Evolutionary conservation across 441 rosid species (phyloP), one percentile per base, ranked within the genome.

Genomic region (Hypseocharis bilobata): DNA sequence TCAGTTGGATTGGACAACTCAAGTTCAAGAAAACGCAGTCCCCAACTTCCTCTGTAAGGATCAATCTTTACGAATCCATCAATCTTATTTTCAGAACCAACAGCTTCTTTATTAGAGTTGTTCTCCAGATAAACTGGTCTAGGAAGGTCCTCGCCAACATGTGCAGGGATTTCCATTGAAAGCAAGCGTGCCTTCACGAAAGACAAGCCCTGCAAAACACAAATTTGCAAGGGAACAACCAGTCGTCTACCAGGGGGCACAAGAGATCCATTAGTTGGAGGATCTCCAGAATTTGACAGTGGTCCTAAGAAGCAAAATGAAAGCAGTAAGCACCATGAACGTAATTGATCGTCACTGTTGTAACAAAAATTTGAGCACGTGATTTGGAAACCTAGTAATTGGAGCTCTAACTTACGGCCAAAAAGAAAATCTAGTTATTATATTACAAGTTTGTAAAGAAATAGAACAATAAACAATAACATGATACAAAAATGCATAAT

Each of bases 21-120:
- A 32, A 93, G 84, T 75, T 93, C 99, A 28, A 93, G 89, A 78
- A 93, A 88, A 34, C 93, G 92, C 8, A 93, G 75, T 28, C 99
- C 97, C 99, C 99, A 91, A 74, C 99, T 93, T 75, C 99, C 99
- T 79, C 97, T 81, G 60, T 83, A 87, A 59, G 96, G 97, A 77
- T 93, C 88, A 36, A 91, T 91, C 73, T 88, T 93, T 69, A 88
- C 87, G 70, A 91, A 78, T 63, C 86, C 83, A 49, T 93, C 95
- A 71, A 81, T 82, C 81, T 80, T 84, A 73, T 72, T 76, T 69
- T 78, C 89, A 7, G 80, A 72, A 70, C 74, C 80, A 65, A 22
- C 61, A 40, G 70, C 81, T 75, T 86, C 92, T 73, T 77, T 58
- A 44, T 67, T 10, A 34, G 74, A 72, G 45, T 19, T 62, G 60